These are phyloP conservation scores for Fusarium sp. DNA, from an alignment of 2,329 filamentous ascomycete species.

Conservation along the genomic window DNA sequence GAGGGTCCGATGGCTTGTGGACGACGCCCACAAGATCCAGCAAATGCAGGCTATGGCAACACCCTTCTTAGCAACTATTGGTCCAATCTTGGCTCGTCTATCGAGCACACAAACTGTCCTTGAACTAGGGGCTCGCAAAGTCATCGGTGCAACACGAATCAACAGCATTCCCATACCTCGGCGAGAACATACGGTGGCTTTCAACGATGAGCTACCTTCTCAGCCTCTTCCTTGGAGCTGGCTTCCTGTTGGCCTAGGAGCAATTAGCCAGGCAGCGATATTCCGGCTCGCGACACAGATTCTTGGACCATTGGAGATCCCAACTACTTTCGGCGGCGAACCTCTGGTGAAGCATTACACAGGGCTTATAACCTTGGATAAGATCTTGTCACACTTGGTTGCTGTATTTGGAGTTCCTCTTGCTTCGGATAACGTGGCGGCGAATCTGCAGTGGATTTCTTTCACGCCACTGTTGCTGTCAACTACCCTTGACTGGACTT, in stretches of 20 bases:
- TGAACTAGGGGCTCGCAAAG: fast-evolving
- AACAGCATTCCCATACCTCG: not conserved
- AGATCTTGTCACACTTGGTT: not conserved
- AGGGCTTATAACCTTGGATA: not conserved
- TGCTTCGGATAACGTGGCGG: fast-evolving
- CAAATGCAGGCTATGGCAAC: not conserved
- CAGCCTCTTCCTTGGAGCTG: not conserved
- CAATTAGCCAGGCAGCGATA: not conserved
- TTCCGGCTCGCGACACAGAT: fast-evolving
- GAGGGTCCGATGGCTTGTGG: not conserved
- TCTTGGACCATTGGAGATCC: not conserved
- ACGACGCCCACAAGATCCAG: not conserved
- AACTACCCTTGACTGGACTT: conserved; percentile 2
- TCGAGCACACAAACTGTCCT: fast-evolving
- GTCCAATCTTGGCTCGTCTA: not conserved
- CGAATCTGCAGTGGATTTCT: not conserved
- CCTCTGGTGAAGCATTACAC: not conserved
- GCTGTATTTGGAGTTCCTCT: not conserved
- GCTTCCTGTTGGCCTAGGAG: not conserved
- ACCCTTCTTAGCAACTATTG: not conserved
- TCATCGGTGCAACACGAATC: not conserved
- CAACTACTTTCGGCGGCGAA: not conserved
- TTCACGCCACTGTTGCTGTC: not conserved
- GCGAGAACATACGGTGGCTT: not conserved
- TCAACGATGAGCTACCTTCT: not conserved